Base-by-base conservation (phyloP, 768 basidiomycete species). In the Scleroderma bovista region DNA sequence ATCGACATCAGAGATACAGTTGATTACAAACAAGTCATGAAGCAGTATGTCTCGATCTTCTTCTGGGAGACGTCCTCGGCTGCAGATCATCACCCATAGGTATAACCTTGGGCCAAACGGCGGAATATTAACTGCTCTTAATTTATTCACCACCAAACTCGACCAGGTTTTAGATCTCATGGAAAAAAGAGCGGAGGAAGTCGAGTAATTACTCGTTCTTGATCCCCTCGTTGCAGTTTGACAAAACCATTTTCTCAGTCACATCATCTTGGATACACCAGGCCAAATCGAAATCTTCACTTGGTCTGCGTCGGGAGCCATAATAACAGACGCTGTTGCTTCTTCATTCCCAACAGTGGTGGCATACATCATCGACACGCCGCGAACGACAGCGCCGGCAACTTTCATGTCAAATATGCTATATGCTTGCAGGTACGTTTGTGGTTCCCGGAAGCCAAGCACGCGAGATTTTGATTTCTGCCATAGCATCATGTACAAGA, bases 321-420 rank as follows among this genome's bases (percentile, higher is more conserved):
- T 99, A 62, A 98, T 99, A 59, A 99, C 96, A 37, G 94, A 98
- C 63, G 91, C 96, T 16, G 76, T 99, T 37, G 96, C 96, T 1
- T 89, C 91, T 3, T 82, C 93, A 1, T 73, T 98, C 50, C 96
- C 96, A 6, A 86, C 96, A 2, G 91, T 95, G 31, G 84, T 99
- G 32, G 96, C 96, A 15, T 99, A 98, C 63, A 80, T 99, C 53
- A 92, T 99, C 57, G 96, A 99, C 68, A 99, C 96, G 3, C 96
- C 96, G 19, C 77, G 96, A 54, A 93, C 92, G 17, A 86, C 87
- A 0, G 84, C 91, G 0, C 96, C 96, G 0, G 93, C 95, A 15
- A 99, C 96, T 3, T 99, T 99, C 69, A 99, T 98, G 96, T 90
- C 86, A 17, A 99, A 99, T 69, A 99, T 99, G 96, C 77, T 99